These are phyloP conservation scores for Boletellus ananiceps DNA, from an alignment of 768 basidiomycete genomes.

Conservation along the genomic window DNA sequence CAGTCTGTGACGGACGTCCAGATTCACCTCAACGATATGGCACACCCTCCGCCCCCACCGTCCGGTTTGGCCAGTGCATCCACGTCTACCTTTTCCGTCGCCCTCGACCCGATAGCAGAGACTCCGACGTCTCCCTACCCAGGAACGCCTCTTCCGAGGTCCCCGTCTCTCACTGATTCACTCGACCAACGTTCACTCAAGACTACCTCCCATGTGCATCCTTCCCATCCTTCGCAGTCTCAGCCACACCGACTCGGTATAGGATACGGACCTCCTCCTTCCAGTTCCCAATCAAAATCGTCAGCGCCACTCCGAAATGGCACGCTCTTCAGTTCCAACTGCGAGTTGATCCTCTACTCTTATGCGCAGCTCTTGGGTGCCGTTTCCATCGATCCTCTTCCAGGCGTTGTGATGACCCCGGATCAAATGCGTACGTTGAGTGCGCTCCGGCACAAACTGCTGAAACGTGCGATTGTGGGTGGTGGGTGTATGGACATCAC, in stretches of 20 bases:
- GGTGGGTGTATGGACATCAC: constrained; percentile 82
- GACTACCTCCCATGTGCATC: constrained; percentile 34
- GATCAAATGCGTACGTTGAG: constrained; percentile 46
- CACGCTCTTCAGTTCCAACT: constrained; percentile 45
- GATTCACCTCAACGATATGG: constrained; percentile 30
- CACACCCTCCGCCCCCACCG: constrained; percentile 13
- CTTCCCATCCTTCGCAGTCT: constrained; percentile 19
- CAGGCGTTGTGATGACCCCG: constrained; percentile 35
- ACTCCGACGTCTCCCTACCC: constrained; percentile 36
- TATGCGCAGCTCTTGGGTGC: constrained; percentile 79
- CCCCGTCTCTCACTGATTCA: constrained; percentile 28
- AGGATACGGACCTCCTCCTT: constrained; percentile 40
- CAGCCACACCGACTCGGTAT: constrained; percentile 42
- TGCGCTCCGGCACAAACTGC: constrained; percentile 46
- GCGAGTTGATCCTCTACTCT: constrained; percentile 76
- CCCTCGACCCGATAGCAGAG: constrained; percentile 47
- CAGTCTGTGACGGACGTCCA: constrained; percentile 59
- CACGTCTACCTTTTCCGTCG: constrained; percentile 44
- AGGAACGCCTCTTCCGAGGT: constrained; percentile 32
- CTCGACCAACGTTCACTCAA: constrained; percentile 19
- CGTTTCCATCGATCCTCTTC: constrained; percentile 50
- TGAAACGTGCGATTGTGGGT: constrained; percentile 41
- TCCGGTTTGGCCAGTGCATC: constrained; percentile 36
- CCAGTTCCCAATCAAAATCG: constrained; percentile 13
- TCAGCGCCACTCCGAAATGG: constrained; percentile 34